Conservation (phyloP, 1,284 basidiomycete genomes). For the Irpex sp. region DNA sequence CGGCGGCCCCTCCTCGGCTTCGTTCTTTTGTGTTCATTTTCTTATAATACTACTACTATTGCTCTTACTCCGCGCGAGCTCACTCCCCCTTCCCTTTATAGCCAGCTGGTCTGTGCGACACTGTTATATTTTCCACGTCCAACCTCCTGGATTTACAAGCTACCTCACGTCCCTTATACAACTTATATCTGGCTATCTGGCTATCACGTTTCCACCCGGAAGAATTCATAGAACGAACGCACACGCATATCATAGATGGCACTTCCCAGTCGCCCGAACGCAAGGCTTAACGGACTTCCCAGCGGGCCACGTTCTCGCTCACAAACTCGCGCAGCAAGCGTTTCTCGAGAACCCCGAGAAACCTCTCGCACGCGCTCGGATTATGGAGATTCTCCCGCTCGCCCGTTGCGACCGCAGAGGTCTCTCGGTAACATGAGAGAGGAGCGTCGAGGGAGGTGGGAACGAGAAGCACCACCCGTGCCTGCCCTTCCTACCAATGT, state of each 20-base stretch:
- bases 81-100: neutral
- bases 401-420: conserved; percentile 23
- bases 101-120: conserved; percentile 14
- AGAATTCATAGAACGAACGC: neutral
- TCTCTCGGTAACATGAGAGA: conserved; percentile 22
- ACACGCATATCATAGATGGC: conserved; percentile 17
- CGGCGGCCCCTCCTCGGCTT: neutral
- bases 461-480: conserved; percentile 13
- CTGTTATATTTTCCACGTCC: neutral
- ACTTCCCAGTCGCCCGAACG: conserved; percentile 20
- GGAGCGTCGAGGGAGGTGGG: conserved; percentile 7
- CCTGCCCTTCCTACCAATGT: conserved; percentile 18
- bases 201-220: neutral
- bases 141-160: neutral
- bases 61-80: neutral
- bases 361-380: conserved; percentile 15
- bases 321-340: conserved; percentile 20
- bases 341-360: conserved; percentile 22
- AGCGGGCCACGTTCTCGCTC: conserved; percentile 23
- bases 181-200: neutral
- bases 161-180: neutral
- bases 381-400: conserved; percentile 14
- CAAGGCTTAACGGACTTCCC: conserved; percentile 23
- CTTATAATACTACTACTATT: neutral
- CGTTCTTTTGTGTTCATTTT: neutral